Base-by-base conservation (phyloP, 2,329 filamentous ascomycete genomes). In the Apiospora malaysiana region DNA sequence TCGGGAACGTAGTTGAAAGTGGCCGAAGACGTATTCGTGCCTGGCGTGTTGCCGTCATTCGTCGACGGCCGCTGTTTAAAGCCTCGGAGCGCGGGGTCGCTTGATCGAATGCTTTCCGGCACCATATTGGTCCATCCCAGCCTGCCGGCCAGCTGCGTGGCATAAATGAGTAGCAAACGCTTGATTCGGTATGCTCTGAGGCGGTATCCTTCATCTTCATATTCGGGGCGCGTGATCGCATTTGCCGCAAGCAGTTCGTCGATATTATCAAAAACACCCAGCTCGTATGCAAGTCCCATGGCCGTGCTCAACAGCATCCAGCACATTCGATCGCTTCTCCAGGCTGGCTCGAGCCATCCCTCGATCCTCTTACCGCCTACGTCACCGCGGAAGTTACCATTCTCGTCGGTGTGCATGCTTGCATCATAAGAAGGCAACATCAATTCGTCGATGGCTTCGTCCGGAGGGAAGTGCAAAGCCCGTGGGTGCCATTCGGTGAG, bases 401-500 rank as follows among this genome's bases (percentile, higher is more conserved):
- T 84, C n/a, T 85, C 82, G 9, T 82, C 81, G n/a, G 82, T 83
- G 67, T 79, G 78, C 69, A 82, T 81, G 16, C 80, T 76, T 32
- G 84, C 82, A 37, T 90, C 87, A 68, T 89, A 89, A 49, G 85
- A 85, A 5, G 92, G 89, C 23, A 92, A 84, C 79, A 92, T 88
- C 7, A 92, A 83, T 79, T 93, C 92, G 67, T 92, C 90, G 1
- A 90, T 91, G 1, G 90, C 88, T 74, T 96, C 93, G 23, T 93
- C 91, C 0, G 93, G 92, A 3, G 96, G 96, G 77, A 98, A 99
- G 80, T 98, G 95, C 72, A 99, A 86, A 21, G 95, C 95, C 7
- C 95, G 90, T 5, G 96, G 96, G 80, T 98, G 95, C 95, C 96
- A 99, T 78, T 99, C 96, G 0, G 95, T 98, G 63, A 99, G 85